These are phyloP conservation scores for Lyophyllum atratum DNA, from an alignment of 768 basidiomycete species.

Conservation along the genomic window DNA sequence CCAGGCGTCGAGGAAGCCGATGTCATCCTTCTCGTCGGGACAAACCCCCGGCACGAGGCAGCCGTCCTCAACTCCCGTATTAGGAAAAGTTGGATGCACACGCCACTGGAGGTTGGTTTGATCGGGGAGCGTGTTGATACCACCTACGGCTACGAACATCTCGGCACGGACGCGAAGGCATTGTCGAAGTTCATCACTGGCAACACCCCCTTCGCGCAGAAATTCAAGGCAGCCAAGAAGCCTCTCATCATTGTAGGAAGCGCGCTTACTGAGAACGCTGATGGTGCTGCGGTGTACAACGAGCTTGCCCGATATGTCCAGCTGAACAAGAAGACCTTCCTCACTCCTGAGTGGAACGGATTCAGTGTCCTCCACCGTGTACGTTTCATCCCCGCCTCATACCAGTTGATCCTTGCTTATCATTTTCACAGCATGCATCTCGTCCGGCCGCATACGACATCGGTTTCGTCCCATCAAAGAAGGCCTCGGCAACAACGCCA, in stretches of 20 bases:
- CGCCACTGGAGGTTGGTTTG: conserved; percentile 81
- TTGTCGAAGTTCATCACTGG: conserved; percentile 77
- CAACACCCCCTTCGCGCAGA: conserved; percentile 77
- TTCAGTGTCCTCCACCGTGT: conserved; percentile 92
- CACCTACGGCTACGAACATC: conserved; percentile 90
- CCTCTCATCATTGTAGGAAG: conserved; percentile 95
- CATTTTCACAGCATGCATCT: conserved; percentile 69
- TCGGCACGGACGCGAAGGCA: conserved; percentile 76
- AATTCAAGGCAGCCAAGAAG: conserved; percentile 87
- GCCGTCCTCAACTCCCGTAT: conserved; percentile 97
- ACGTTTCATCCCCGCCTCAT: conserved; percentile 28
- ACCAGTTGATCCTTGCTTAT: not conserved
- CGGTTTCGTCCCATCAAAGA: conserved; percentile 86
- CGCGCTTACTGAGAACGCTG: conserved; percentile 80
- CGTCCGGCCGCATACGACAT: conserved; percentile 93
- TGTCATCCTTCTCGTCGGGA: conserved; percentile 90
- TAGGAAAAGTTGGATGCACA: conserved; percentile 91
- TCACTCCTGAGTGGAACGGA: conserved; percentile 95
- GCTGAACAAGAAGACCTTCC: conserved; percentile 68
- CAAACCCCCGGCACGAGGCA: conserved; percentile 96
- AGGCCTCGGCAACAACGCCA: conserved; percentile 72
- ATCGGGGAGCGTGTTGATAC: conserved; percentile 92
- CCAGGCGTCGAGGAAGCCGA: conserved; percentile 91
- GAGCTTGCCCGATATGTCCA: conserved; percentile 80
- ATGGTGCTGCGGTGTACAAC: conserved; percentile 78